Conservation (phyloP, 2,329 filamentous ascomycete genomes). For the Cordyceps pruinosa region DNA sequence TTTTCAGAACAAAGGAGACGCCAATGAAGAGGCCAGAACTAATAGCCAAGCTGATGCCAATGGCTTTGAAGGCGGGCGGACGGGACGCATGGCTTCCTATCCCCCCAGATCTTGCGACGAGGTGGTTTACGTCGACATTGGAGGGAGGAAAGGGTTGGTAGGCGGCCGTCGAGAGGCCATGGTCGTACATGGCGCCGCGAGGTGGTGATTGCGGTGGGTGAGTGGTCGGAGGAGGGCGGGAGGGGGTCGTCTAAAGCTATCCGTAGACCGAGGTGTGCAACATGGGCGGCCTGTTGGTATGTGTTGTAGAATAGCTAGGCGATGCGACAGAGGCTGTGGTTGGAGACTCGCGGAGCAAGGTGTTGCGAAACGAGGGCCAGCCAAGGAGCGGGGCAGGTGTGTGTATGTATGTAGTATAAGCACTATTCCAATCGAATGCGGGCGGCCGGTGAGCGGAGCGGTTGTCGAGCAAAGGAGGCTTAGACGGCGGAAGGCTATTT, state of each 20-base stretch:
- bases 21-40: slow-evolving; percentile 90
- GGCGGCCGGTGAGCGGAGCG: neutral
- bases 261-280: neutral
- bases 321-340: neutral
- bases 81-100: neutral
- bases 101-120: neutral
- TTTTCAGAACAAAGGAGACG: slow-evolving; percentile 91
- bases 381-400: neutral
- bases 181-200: slow-evolving; percentile 6
- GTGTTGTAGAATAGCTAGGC: neutral
- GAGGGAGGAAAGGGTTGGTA: neutral
- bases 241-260: neutral
- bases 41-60: slow-evolving; percentile 81
- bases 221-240: neutral
- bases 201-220: neutral
- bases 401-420: neutral
- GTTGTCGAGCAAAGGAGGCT: slow-evolving; percentile 1
- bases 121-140: neutral
- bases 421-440: neutral
- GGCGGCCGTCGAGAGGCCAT: slow-evolving; percentile 5
- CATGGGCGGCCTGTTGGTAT: neutral
- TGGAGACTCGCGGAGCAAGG: neutral
- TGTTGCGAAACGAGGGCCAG: neutral
- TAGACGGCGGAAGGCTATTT: neutral
- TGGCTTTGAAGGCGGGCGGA: slow-evolving; percentile 64